A percentile compares a stretch with the other conserved stretches of the same genome.
phyloP scores from a whole-genome alignment of 345 rosid genomes.

The Arabis hirsuta region DNA sequence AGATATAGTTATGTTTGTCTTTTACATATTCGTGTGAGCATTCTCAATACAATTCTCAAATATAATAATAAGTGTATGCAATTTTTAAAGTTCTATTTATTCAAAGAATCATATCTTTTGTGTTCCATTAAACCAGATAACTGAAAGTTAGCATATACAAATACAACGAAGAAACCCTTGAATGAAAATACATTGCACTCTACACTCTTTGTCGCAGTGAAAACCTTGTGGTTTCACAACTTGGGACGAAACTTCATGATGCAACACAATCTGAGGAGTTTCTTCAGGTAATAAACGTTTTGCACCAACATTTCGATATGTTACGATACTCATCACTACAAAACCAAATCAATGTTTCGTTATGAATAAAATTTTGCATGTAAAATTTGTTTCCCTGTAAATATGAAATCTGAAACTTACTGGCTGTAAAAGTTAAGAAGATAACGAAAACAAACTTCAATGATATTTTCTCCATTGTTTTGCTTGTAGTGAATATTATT shows the following conservation, averaged over 20 bases:
- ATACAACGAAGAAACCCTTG: not conserved
- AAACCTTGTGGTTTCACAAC: not conserved
- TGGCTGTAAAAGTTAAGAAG: not conserved
- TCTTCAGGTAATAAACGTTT: slow-evolving; percentile 1
- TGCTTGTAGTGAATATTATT: no score
- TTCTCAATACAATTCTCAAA: no score
- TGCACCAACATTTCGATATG: slow-evolving; percentile 2
- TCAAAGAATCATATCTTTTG: no score
- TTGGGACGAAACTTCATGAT: not conserved
- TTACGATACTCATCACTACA: not conserved
- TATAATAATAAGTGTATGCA: no score
- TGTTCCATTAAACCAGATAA: not conserved
- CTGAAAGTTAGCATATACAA: slow-evolving; percentile 10
- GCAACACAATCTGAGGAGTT: not conserved
- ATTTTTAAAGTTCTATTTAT: no score
- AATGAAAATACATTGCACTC: not conserved
- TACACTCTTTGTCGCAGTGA: not conserved
- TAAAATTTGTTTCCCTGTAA: not conserved
- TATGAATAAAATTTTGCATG: not conserved
- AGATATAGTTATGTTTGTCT: no score
- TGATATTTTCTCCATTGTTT: not conserved
- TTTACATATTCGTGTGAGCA: no score
- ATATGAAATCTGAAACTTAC: not conserved
- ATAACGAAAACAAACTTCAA: not conserved
- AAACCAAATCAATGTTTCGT: not conserved